Evolutionary conservation across 805 yeast species (phyloP), one percentile per base, ranked within the genome.

Genomic region (Lachancea cidri): DNA sequence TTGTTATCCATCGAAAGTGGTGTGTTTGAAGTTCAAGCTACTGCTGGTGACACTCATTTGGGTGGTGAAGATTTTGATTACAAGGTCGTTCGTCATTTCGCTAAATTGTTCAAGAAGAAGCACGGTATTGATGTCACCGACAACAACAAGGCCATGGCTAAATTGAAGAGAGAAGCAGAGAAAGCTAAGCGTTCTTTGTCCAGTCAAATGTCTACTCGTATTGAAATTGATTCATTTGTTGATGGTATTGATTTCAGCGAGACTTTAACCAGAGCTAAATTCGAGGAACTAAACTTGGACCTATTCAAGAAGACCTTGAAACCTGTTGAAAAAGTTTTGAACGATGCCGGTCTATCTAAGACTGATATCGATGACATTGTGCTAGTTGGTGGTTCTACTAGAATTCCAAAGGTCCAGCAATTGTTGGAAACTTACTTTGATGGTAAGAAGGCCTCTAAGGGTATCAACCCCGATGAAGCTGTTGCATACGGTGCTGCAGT

Each of bases 401-500:
- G 98, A 78, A 93, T 91, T 73, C 98, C 98, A 72, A 93, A 88
- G 77, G 91, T 91, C 56, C 98, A 89, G 74, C 84, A 86, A 71
- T 76, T 91, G 59, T 77, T 91, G 55, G 95, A 91, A 71, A 77
- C 83, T 51, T 88, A 70, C 78, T 91, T 91, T 65, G 81, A 83
- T 61, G 96, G 96, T 59, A 91, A 93, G 77, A 88, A 88, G 71
- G 91, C 95, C 52, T 86, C 95, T 54, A 91, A 89, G 79, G 91
- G 96, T 60, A 91, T 91, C 62, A 91, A 91, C 76, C 98, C 98
- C 50, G 98, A 91, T 73, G 98, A 91, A 76, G 98, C 98, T 66
- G 98, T 91, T 62, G 98, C 98, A 33, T 91, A 82, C 60, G 98
- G 98, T 79, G 98, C 98, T 47, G 97, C 98, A 50, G 97, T 91